Evolutionary conservation across 2,329 filamentous ascomycete species (phyloP), one percentile per base, ranked within the genome.

Genomic region (Cladophialophora yegresii): DNA sequence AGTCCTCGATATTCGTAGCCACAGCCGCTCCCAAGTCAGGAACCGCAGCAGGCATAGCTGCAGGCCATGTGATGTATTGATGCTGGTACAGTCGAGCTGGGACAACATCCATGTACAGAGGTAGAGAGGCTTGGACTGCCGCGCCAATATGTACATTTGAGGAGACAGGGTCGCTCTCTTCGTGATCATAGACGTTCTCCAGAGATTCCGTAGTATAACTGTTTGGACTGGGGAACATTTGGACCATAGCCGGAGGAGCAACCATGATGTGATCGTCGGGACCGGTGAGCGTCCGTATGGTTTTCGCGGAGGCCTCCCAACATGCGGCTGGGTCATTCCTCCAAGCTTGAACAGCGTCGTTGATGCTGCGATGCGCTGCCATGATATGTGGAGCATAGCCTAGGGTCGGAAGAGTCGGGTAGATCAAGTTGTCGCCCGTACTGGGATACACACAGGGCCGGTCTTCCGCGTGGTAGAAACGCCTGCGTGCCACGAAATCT

Each of bases 1-100:
- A 5, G 16, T 30, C n/a, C 8, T 54, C 51, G 3, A 33, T 10
- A 8, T 54, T 13, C 30, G 1, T 20, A 16, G 13, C 26, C 12
- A 45, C 16, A 20, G 9, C 23, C 20, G 10, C 20, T 23, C 26
- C 12, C 6, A 12, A 36, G 9, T 2, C 2, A n/a, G 45, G 10
- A 10, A 22, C 26, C n/a, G 22, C 28, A 28, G 20, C 9, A 4
- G 57, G 28, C 28, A 10, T 16, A 26, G 47, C 22, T 20, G 30
- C 13, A 26, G 57, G 57, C 57, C 57, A 59, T 6, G 30, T 10
- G 22, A 50, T 36, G 43, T 50, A 40, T 40, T 59, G 57, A 16
- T 59, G 45, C 20, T 30, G 53, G 16, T 49, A 50, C 16, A 28
- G 28, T 28, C 50, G 36, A 7, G 53, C 59, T 36, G 54, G 59